Evolutionary conservation across 2,329 filamentous ascomycete species (phyloP), one percentile per base, ranked within the genome.

Genomic region (Davidsoniella australis): DNA sequence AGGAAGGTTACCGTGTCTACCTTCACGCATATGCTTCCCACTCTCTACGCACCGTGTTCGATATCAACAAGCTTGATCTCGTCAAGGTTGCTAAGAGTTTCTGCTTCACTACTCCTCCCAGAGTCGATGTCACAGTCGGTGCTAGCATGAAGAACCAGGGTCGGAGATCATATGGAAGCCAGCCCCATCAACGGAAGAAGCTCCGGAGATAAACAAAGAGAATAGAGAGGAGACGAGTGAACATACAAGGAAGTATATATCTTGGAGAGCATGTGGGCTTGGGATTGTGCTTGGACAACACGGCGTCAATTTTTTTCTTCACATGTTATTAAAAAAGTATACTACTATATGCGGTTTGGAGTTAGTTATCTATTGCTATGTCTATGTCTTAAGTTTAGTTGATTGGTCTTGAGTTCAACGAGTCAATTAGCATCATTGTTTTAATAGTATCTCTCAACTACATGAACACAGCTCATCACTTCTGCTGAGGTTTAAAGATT

Each of bases 1-100:
- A 81, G 66, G 78, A 81, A 54, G 78, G 85, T 3, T 94, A 91
- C 68, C 76, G 85, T 53, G 85, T 84, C 17, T 98, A 98, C 63
- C 74, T 98, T 20, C 87, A 96, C 63, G 89, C 91, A 0, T 98
- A 98, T 61, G 87, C 89, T 18, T 87, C 81, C 52, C 91, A 70
- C 60, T 68, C 67, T 51, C 62, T 70, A 54, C 66, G 68, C 49
- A 68, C 67, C 49, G 66, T 70, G 16, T 93, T 89, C 60, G 83
- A 93, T 60, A 80, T 93, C 53, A 76, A 88, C 63, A 86, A 86
- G 63, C 70, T 93, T 7, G 85, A 93, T 61, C 69, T 93, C 24
- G 75, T 82, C 59, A 89, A 88, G 67, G 78, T 93, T 8, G 83
- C 85, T 42, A 88, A 85, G 71, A 76, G 78, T 57, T 93, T 91